Percentiles rank a stretch among this genome's conserved stretches.
These are phyloP conservation scores for Agaricus sinodeliciosus DNA, from an alignment of 768 basidiomycete species.

Conservation along the genomic window DNA sequence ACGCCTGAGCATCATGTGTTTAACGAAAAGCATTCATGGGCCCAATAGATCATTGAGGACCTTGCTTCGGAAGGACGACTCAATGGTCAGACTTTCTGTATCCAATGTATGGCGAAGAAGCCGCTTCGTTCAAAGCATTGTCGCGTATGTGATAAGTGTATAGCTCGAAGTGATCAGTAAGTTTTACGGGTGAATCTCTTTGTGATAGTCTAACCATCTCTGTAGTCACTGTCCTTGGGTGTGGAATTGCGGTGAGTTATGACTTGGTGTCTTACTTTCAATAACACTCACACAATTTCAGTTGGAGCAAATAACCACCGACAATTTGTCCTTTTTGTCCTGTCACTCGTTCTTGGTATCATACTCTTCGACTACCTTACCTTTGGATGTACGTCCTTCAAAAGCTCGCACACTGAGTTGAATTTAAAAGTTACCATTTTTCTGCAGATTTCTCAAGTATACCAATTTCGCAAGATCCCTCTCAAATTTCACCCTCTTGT, in stretches of 20 bases:
- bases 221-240: conserved; percentile 96
- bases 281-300: conserved; percentile 20
- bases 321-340: conserved; percentile 92
- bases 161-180: conserved; percentile 90
- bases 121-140: conserved; percentile 95
- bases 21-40: neutral
- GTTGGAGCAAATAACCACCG: conserved; percentile 94
- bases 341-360: conserved; percentile 78
- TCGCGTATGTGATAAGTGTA: conserved; percentile 83
- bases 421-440: neutral
- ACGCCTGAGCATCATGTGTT: conserved; percentile 20
- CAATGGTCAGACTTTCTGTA: conserved; percentile 96
- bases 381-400: conserved; percentile 59
- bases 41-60: conserved; percentile 78
- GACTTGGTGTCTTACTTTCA: neutral
- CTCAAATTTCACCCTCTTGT: conserved; percentile 52
- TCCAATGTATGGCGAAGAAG: conserved; percentile 91
- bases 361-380: conserved; percentile 77
- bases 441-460: conserved; percentile 49
- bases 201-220: neutral
- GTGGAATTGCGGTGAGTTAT: conserved; percentile 87
- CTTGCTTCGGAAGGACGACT: conserved; percentile 81
- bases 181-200: conserved; percentile 20
- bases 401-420: neutral
- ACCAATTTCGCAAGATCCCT: conserved; percentile 27